Conservation (phyloP, 352 stramenopile species). For the Blastocystis sp. region DNA sequence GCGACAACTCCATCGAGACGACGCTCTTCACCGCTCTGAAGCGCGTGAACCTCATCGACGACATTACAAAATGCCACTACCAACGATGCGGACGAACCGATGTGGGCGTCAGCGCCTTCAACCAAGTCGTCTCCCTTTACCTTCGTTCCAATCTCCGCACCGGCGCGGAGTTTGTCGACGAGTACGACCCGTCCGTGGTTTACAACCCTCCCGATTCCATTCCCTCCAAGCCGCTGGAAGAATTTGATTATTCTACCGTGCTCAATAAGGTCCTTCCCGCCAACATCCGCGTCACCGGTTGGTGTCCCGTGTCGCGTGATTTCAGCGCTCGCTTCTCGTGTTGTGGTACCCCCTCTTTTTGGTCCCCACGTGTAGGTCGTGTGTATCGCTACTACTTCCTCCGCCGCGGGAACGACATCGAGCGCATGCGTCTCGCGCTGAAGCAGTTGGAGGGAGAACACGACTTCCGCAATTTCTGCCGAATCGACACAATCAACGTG, state of each 20-base stretch:
- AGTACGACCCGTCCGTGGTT: conserved; percentile 36
- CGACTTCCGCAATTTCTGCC: conserved; percentile 69
- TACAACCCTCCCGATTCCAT: conserved; percentile 27
- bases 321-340: conserved; percentile 67
- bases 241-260: conserved; percentile 59
- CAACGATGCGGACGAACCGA: conserved; percentile 62
- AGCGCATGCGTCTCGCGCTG: conserved; percentile 13
- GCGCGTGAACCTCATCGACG: conserved; percentile 63
- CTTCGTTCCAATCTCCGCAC: conserved; percentile 65
- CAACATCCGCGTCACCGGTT: conserved; percentile 62
- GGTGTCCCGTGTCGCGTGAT: conserved; percentile 48
- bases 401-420: conserved; percentile 34
- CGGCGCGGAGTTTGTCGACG: conserved; percentile 61
- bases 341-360: background rate
- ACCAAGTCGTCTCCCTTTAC: conserved; percentile 67
- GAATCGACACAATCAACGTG: conserved; percentile 65
- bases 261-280: conserved; percentile 69
- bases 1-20: conserved; percentile 59
- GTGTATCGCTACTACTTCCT: conserved; percentile 70
- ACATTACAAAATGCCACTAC: conserved; percentile 64
- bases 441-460: conserved; percentile 60
- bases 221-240: background rate
- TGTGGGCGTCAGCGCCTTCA: conserved; percentile 62
- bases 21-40: conserved; percentile 53
- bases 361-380: conserved; percentile 9